phyloP scores from a whole-genome alignment of 805 yeast species.

The Candida odintsovae region DNA sequence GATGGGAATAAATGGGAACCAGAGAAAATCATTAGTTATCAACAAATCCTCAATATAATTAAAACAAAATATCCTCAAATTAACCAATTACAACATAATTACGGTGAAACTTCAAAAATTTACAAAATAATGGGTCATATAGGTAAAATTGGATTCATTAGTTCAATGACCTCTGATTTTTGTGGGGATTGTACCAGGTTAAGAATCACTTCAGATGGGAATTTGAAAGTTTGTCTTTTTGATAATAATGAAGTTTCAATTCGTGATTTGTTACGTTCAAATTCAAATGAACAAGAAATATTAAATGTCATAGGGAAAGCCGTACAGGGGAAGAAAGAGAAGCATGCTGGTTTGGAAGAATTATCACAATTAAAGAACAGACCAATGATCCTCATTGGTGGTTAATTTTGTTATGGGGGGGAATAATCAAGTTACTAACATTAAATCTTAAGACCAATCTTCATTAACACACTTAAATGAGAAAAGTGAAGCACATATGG shows the following conservation, averaged over 20 bases:
- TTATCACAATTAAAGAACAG: conserved; percentile 42
- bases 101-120: conserved; percentile 48
- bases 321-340: conserved; percentile 40
- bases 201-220: conserved; percentile 48
- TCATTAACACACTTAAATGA: conserved; percentile 34
- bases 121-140: conserved; percentile 35
- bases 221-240: conserved; percentile 48
- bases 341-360: conserved; percentile 47
- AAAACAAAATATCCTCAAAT: conserved; percentile 26
- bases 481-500: conserved; percentile 43
- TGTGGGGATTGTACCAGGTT: conserved; percentile 48
- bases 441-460: background rate
- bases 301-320: conserved; percentile 38
- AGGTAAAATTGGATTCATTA: conserved; percentile 46
- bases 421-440: no score
- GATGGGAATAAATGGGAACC: conserved; percentile 49
- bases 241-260: conserved; percentile 46
- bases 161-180: conserved; percentile 50
- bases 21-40: conserved; percentile 38
- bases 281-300: conserved; percentile 30
- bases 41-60: conserved; percentile 36
- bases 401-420: no score
- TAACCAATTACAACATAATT: conserved; percentile 17
- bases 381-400: conserved; percentile 55
- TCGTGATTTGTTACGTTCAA: conserved; percentile 37